Evolutionary conservation across 768 basidiomycete species (phyloP).

Genomic region (Suillus weaverae): DNA sequence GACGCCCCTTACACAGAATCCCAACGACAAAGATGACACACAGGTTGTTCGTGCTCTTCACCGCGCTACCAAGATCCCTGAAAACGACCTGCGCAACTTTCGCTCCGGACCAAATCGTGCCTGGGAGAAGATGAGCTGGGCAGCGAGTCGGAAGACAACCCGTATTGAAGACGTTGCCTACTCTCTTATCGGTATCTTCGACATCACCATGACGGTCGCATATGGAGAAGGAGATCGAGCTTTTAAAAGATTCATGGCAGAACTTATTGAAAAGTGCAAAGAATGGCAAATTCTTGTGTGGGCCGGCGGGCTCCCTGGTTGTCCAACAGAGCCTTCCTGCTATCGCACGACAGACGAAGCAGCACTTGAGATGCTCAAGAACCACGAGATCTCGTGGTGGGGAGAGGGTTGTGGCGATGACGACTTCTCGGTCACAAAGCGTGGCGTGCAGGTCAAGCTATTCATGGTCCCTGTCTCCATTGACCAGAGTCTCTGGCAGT

Average conservation of each 20-base stretch:
- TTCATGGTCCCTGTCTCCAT: neutral
- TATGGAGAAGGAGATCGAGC: slow-evolving; percentile 20
- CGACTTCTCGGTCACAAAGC: slow-evolving; percentile 8
- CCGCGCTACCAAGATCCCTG: slow-evolving; percentile 7
- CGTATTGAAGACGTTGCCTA: slow-evolving; percentile 20
- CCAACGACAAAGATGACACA: slow-evolving; percentile 4
- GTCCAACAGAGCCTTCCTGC: neutral
- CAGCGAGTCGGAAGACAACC: slow-evolving; percentile 16
- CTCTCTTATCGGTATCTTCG: slow-evolving; percentile 17
- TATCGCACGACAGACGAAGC: neutral
- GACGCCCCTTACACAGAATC: slow-evolving; percentile 2
- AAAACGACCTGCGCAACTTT: slow-evolving; percentile 5
- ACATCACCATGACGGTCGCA: slow-evolving; percentile 13
- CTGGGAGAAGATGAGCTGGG: slow-evolving; percentile 15
- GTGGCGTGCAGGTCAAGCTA: slow-evolving; percentile 6
- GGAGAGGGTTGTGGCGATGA: slow-evolving; percentile 3
- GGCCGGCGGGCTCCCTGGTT: neutral
- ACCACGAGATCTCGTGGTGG: slow-evolving; percentile 3
- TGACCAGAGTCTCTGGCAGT: neutral
- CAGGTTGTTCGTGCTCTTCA: neutral
- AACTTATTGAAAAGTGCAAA: slow-evolving; percentile 9
- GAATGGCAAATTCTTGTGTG: slow-evolving; percentile 13
- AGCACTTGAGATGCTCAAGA: neutral
- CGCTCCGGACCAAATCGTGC: slow-evolving; percentile 4
- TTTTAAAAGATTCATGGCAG: slow-evolving; percentile 14